phyloP scores from a whole-genome alignment of 768 basidiomycete genomes.

The Amanita phalloides region DNA sequence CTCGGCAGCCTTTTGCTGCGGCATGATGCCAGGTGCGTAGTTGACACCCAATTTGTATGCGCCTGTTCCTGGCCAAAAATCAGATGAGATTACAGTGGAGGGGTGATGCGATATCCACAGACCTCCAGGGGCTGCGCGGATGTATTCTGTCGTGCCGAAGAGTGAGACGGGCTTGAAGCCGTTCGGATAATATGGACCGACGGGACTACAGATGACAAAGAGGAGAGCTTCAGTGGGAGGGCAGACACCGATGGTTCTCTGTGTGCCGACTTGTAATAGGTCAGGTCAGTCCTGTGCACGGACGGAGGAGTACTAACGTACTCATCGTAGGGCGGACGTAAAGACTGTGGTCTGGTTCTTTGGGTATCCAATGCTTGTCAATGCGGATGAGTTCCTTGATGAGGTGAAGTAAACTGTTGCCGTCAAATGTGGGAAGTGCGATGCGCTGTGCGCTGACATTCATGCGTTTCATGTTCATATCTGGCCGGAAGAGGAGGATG shows the following conservation, averaged over 20 bases:
- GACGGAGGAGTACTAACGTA: slow-evolving; percentile 11
- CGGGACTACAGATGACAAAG: slow-evolving; percentile 76
- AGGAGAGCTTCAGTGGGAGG: slow-evolving; percentile 75
- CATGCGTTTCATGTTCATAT: slow-evolving; percentile 98
- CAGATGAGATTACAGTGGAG: not conserved
- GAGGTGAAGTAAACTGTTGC: slow-evolving; percentile 59
- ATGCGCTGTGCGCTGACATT: slow-evolving; percentile 71
- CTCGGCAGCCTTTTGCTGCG: slow-evolving; percentile 67
- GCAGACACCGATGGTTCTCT: slow-evolving; percentile 56
- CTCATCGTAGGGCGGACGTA: slow-evolving; percentile 83
- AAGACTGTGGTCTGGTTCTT: slow-evolving; percentile 77
- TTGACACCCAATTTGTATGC: slow-evolving; percentile 83
- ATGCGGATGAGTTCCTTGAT: slow-evolving; percentile 80
- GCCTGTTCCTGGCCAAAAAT: slow-evolving; percentile 51
- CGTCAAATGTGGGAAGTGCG: slow-evolving; percentile 72
- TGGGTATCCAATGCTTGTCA: slow-evolving; percentile 89
- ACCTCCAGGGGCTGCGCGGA: slow-evolving; percentile 84
- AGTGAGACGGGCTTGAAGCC: slow-evolving; percentile 91
- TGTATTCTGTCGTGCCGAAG: slow-evolving; percentile 74
- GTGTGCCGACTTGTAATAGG: slow-evolving; percentile 54
- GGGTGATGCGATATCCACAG: slow-evolving; percentile 9
- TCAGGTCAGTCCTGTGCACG: not conserved
- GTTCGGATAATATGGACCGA: slow-evolving; percentile 76
- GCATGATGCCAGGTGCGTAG: slow-evolving; percentile 82
- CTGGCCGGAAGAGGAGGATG: slow-evolving; percentile 82